phyloP scores from a whole-genome alignment of 306 rosid species.

The Urtica urens region DNA sequence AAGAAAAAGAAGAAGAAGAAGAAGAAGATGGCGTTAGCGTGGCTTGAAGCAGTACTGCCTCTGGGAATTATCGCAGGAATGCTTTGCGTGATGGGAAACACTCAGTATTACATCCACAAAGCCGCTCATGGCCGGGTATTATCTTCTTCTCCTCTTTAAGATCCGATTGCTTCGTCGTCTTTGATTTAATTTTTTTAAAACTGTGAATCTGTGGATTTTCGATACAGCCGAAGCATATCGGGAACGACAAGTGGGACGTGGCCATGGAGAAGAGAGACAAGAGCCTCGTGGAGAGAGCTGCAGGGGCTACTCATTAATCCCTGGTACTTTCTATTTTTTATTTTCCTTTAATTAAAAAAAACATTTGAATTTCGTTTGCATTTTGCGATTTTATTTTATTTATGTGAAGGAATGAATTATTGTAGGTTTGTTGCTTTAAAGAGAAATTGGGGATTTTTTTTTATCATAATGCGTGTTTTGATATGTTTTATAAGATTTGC shows the following conservation, averaged over 20 bases:
- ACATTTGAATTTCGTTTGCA: too few species aligned
- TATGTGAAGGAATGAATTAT: too few species aligned
- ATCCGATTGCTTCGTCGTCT: background rate
- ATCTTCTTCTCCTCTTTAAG: background rate
- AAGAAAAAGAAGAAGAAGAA: conserved; percentile 10
- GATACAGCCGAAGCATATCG: conserved; percentile 77
- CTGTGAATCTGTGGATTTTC: background rate
- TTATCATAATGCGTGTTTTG: too few species aligned
- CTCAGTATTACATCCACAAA: conserved; percentile 80
- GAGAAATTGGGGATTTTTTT: too few species aligned
- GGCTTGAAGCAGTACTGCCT: conserved; percentile 77
- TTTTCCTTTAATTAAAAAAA: too few species aligned
- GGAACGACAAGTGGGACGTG: conserved; percentile 88
- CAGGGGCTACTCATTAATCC: conserved; percentile 22
- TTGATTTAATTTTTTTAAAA: background rate
- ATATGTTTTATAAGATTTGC: too few species aligned
- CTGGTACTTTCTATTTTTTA: background rate
- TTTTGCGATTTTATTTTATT: too few species aligned
- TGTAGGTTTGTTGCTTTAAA: too few species aligned
- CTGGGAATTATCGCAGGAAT: conserved; percentile 86
- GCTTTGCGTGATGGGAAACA: conserved; percentile 81
- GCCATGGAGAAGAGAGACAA: conserved; percentile 97
- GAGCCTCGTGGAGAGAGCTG: conserved; percentile 49
- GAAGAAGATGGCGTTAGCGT: conserved; percentile 34
- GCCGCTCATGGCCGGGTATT: conserved; percentile 82